phyloP scores from a whole-genome alignment of 2,329 filamentous ascomycete genomes.

The Phaeosphaeria sp. region DNA sequence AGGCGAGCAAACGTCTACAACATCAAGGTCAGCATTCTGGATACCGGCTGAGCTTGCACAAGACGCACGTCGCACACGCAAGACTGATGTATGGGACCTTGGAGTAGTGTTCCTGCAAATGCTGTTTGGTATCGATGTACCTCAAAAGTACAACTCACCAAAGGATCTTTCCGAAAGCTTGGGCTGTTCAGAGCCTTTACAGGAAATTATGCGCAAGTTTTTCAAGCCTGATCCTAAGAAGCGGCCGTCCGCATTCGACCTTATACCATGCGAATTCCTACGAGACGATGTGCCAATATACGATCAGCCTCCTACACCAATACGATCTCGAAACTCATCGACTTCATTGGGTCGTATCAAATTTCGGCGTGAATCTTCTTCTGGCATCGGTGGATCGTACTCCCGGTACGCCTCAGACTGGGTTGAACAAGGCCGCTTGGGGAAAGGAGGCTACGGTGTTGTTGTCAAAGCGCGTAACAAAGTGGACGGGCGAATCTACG shows the following conservation, averaged over 20 bases:
- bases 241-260: constrained; percentile 79
- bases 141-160: constrained; percentile 80
- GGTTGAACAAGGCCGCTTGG: constrained; percentile 84
- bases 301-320: constrained; percentile 39
- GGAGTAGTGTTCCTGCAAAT: constrained; percentile 92
- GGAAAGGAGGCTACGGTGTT: constrained; percentile 94
- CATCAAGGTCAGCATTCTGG: constrained; percentile 82
- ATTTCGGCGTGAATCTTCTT: constrained; percentile 45
- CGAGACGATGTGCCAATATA: constrained; percentile 57
- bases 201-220: constrained; percentile 81
- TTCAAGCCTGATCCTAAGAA: constrained; percentile 87
- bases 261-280: constrained; percentile 65
- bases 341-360: constrained; percentile 42
- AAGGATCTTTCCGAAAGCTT: constrained; percentile 74
- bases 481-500: constrained; percentile 90
- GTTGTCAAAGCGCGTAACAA: constrained; percentile 96
- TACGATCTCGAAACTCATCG: constrained; percentile 46
- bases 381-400: constrained; percentile 48
- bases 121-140: constrained; percentile 83
- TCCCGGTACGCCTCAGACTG: constrained; percentile 91
- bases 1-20: constrained; percentile 60
- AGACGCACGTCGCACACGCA: constrained; percentile 66
- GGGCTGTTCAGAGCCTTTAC: constrained; percentile 74
- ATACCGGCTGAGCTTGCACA: constrained; percentile 76
- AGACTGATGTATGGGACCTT: constrained; percentile 95